Evolutionary conservation across 192 early-diverging fungal genomes (phyloP).

Genomic region (Linnemannia elongata): DNA sequence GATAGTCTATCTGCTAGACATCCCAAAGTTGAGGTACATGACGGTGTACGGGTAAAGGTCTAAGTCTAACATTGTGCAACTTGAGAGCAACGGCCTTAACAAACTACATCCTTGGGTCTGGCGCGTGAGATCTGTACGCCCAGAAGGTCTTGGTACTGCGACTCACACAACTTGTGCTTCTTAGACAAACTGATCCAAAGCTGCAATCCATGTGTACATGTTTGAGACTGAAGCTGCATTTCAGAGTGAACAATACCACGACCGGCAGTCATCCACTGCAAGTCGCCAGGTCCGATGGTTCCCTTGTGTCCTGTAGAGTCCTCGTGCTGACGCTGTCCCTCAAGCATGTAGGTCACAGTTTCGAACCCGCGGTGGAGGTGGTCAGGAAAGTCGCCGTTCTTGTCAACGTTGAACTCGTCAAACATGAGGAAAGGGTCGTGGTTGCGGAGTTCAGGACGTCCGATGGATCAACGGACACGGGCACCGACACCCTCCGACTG

Average conservation of each 20-base stretch:
- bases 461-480: no score
- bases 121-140: slow-evolving; percentile 29
- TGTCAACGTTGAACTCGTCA: no score
- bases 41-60: slow-evolving; percentile 27
- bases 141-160: slow-evolving; percentile 50
- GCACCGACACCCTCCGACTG: no score
- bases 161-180: slow-evolving; percentile 63
- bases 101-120: neutral
- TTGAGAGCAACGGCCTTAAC: slow-evolving; percentile 43
- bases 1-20: neutral
- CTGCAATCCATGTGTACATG: slow-evolving; percentile 64
- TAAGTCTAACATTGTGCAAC: slow-evolving; percentile 23
- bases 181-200: slow-evolving; percentile 75
- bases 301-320: no score
- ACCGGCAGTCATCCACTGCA: no score
- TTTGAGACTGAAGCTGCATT: slow-evolving; percentile 51
- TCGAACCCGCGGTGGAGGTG: no score
- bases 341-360: no score
- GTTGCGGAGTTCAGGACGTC: no score
- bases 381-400: no score
- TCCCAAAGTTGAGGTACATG: slow-evolving; percentile 32
- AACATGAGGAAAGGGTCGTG: no score
- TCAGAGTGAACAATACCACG: slow-evolving; percentile 73
- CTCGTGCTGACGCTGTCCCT: no score
- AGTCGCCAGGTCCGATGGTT: no score